Evolutionary conservation across 192 early-diverging fungal genomes (phyloP), one percentile per base, ranked within the genome.

Genomic region (Podochytrium sp.): DNA sequence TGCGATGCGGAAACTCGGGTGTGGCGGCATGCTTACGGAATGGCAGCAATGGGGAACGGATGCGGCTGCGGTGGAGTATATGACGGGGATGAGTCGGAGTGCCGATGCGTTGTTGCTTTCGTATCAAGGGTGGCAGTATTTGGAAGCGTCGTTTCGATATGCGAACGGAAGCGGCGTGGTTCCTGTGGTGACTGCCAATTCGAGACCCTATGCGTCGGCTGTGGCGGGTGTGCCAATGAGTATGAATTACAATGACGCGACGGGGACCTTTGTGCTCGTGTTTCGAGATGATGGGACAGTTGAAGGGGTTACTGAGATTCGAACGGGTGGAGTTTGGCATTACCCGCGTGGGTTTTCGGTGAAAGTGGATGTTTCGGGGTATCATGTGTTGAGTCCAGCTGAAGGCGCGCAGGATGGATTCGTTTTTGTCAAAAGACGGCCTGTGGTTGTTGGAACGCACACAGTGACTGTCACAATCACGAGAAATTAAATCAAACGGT

Each of bases 91-190:
- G 16, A 65, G 47, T 47, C 40, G 41, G 23, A 41, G 63, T 47
- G 29, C 20, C 20, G 7, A 12, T 62, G 43, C 7, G 10, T 47
- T 47, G 10, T 47, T 32, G 37, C 7, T 34, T 41, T 20, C 47
- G 74, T 30, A n/a, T 67, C 25, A 32, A 55, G 5, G 6, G 2
- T 20, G 50, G 51, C 2, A 53, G 58, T 23, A 32, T 16, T 7
- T 59, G 66, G 20, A 35, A 37, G 63, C 35, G 74, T 63, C 5
- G 47, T 25, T 14, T 65, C 68, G 14, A 29, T 75, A 65, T 37
- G 61, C n/a, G 74, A 75, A 35, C 68, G 66, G 30, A 65, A 75
- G 40, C 56, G 56, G 74, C 64, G 74, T 1, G 32, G 20, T 12
- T 34, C 56, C 10, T 23, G 18, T 47, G 69, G 20, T 60, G 51